Evolutionary conservation across 345 rosid species (phyloP).

Genomic region (Cardiospermum halicacabum): DNA sequence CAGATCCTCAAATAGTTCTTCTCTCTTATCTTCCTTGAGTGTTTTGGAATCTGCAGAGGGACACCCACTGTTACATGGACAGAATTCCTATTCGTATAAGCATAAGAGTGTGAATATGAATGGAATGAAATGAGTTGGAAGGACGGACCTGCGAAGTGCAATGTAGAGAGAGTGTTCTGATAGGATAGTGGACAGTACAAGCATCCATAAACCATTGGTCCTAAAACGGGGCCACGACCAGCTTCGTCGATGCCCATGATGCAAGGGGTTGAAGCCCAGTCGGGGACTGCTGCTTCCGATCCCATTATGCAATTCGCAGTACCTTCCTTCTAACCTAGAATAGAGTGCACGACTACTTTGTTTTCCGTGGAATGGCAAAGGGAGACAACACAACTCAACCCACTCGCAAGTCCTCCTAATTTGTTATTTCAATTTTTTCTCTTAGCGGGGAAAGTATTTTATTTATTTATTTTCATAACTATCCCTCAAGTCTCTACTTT

Average conservation of each 20-base stretch:
- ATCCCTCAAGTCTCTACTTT: no score
- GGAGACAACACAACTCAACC: no score
- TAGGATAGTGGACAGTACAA: conserved; percentile 82
- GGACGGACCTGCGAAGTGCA: conserved; percentile 66
- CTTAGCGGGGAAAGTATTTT: no score
- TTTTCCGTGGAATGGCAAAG: no score
- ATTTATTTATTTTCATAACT: no score
- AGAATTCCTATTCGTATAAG: not conserved
- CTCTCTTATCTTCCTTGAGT: conserved; percentile 91
- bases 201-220: conserved; percentile 98
- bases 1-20: conserved; percentile 66
- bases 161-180: conserved; percentile 67
- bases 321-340: no score
- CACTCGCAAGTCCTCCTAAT: no score
- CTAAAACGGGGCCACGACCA: conserved; percentile 92
- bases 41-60: conserved; percentile 72
- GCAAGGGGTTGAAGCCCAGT: conserved; percentile 81
- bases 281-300: conserved; percentile 33
- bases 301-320: no score
- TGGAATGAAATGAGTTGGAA: no score
- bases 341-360: no score
- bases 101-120: not conserved
- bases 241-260: conserved; percentile 97
- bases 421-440: no score
- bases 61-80: not conserved